phyloP scores from a whole-genome alignment of 106 monocot species.

The Agapanthus africanus region DNA sequence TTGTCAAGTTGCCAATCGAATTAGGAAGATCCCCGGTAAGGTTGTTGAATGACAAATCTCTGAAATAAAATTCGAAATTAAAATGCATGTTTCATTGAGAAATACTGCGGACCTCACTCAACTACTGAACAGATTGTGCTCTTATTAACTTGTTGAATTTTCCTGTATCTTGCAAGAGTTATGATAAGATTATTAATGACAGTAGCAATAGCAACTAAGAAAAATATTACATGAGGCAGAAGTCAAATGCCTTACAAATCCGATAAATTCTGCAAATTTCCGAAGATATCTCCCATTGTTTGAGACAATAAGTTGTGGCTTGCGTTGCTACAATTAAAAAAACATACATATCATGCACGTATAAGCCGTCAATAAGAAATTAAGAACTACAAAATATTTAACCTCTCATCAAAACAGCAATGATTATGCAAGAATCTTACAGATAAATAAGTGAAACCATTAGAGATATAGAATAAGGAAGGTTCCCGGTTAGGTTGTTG shows the following conservation, averaged over 20 bases:
- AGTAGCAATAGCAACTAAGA: neutral
- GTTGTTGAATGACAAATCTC: conserved; percentile 88
- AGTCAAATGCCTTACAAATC: conserved; percentile 48
- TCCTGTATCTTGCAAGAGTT: neutral
- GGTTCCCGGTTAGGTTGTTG: conserved; percentile 65
- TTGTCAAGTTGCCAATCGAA: conserved; percentile 60
- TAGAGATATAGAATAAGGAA: conserved; percentile 71
- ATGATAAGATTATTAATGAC: neutral
- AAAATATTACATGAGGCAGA: neutral
- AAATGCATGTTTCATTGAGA: neutral
- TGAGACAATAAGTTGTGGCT: conserved; percentile 73
- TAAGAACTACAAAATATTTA: neutral
- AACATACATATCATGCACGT: neutral
- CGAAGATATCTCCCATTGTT: conserved; percentile 60
- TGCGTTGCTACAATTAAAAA: conserved; percentile 40
- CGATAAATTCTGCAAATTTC: conserved; percentile 52
- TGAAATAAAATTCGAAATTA: conserved; percentile 18
- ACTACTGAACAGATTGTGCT: neutral
- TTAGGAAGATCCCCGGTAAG: conserved; percentile 67
- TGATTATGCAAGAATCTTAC: conserved; percentile 35
- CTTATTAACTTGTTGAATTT: neutral
- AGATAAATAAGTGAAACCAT: conserved; percentile 67
- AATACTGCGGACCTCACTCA: neutral
- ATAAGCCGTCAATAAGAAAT: conserved; percentile 5
- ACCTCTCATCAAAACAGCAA: neutral